A percentile compares a stretch with the other conserved stretches of the same genome.
phyloP scores from a whole-genome alignment of 495 filamentous ascomycete species.

The Neurospora sp. region DNA sequence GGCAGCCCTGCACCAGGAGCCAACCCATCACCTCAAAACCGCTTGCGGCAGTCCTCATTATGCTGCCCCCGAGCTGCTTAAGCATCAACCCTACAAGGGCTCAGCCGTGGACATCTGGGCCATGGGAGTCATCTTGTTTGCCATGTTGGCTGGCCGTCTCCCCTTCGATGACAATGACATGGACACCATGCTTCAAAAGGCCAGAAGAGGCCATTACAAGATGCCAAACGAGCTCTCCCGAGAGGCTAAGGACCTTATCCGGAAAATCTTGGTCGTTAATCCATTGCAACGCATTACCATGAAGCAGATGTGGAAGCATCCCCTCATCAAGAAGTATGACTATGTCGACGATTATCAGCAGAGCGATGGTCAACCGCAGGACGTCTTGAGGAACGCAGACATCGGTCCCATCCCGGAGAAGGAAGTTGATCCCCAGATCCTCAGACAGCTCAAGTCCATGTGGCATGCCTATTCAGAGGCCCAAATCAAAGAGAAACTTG shows the following conservation, averaged over 20 bases:
- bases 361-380: conserved; percentile 10
- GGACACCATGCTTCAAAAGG: conserved; percentile 53
- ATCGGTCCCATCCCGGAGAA: conserved; percentile 26
- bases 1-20: conserved; percentile 79
- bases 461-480: conserved; percentile 76
- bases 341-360: conserved; percentile 45
- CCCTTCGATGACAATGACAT: conserved; percentile 64
- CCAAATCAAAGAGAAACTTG: conserved; percentile 55
- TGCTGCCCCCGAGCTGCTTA: conserved; percentile 82
- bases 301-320: conserved; percentile 71
- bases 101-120: conserved; percentile 88
- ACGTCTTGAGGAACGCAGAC: conserved; percentile 16
- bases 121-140: conserved; percentile 83
- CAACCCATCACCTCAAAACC: conserved; percentile 62
- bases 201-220: conserved; percentile 58
- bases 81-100: conserved; percentile 62
- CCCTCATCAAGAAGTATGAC: conserved; percentile 72
- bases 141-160: conserved; percentile 64
- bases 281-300: conserved; percentile 70
- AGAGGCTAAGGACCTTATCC: conserved; percentile 72
- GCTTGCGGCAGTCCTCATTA: conserved; percentile 97
- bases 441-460: conserved; percentile 74
- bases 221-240: conserved; percentile 57
- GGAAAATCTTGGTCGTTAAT: conserved; percentile 59
- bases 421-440: conserved; percentile 66